These are phyloP conservation scores for Cystoderma amianthinum DNA, from an alignment of 768 basidiomycete species.

Conservation along the genomic window DNA sequence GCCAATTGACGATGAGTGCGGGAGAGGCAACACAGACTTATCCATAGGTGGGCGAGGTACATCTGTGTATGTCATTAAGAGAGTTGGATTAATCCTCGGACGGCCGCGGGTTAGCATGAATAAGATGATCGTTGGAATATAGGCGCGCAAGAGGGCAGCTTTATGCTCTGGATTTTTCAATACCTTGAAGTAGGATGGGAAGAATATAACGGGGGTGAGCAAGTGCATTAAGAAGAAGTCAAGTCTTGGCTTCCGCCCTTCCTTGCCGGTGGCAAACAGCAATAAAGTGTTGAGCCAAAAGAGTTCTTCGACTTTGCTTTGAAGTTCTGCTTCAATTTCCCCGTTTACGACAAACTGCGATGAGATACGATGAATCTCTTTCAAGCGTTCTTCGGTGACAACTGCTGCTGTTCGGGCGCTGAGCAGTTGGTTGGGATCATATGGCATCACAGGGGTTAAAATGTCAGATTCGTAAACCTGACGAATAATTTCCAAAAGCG, in stretches of 20 bases:
- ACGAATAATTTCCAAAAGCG: slow-evolving; percentile 44
- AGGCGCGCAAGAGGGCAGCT: slow-evolving; percentile 36
- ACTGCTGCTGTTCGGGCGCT: slow-evolving; percentile 25
- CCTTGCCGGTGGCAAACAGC: slow-evolving; percentile 37
- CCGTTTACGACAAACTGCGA: slow-evolving; percentile 29
- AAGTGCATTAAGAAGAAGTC: slow-evolving; percentile 60
- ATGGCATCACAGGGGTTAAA: slow-evolving; percentile 44
- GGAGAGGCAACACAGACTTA: slow-evolving; percentile 3
- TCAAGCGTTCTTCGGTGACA: slow-evolving; percentile 27
- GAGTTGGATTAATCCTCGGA: slow-evolving; percentile 40
- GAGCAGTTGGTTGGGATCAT: slow-evolving; percentile 38
- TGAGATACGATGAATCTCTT: slow-evolving; percentile 38
- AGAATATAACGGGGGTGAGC: slow-evolving; percentile 43
- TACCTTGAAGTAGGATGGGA: slow-evolving; percentile 31
- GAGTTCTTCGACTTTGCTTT: slow-evolving; percentile 39
- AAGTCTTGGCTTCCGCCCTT: slow-evolving; percentile 39
- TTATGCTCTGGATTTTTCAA: slow-evolving; percentile 26
- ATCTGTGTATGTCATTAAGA: slow-evolving; percentile 38
- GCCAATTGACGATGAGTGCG: slow-evolving; percentile 20
- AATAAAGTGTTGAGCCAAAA: slow-evolving; percentile 42
- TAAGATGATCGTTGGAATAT: slow-evolving; percentile 29
- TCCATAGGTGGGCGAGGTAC: slow-evolving; percentile 30
- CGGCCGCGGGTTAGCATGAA: slow-evolving; percentile 34
- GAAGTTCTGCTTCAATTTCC: slow-evolving; percentile 24
- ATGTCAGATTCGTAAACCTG: slow-evolving; percentile 41